These are phyloP conservation scores for Hyphodiscus sp. DNA, from an alignment of 2,329 filamentous ascomycete species.

Conservation along the genomic window DNA sequence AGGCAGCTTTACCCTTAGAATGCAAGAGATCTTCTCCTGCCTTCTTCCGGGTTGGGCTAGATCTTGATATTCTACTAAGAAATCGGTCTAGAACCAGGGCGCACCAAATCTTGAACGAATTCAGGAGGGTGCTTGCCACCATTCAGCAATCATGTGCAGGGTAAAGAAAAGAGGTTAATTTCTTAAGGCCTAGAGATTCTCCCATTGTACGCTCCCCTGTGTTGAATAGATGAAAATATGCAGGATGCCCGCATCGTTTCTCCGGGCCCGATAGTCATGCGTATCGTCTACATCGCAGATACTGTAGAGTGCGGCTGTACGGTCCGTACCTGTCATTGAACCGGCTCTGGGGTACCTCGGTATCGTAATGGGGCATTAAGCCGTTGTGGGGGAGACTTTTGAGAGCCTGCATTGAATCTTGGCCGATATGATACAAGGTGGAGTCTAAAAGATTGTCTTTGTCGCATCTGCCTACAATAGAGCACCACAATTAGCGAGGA, in stretches of 20 bases:
- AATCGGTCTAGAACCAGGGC: not conserved
- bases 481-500: not conserved
- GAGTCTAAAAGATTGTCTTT: not conserved
- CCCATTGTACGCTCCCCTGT: not conserved
- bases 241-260: slow-evolving; percentile 4
- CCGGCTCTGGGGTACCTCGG: slow-evolving; percentile 1
- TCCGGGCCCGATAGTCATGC: slow-evolving; percentile 7
- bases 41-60: not conserved
- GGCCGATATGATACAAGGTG: not conserved
- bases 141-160: not conserved
- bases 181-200: slow-evolving; percentile 1
- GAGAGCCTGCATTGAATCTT: not conserved
- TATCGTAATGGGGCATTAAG: not conserved
- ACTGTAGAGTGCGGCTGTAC: not conserved
- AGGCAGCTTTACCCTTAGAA: not conserved
- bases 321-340: not conserved
- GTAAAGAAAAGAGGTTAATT: not conserved
- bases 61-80: not conserved
- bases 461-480: not conserved
- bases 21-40: not conserved
- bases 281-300: not conserved
- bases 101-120: not conserved
- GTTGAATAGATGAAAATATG: slow-evolving; percentile 7
- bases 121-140: not conserved
- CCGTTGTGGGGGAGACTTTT: not conserved